phyloP scores from a whole-genome alignment of 345 rosid genomes.

The Eucalyptus leucophloia region DNA sequence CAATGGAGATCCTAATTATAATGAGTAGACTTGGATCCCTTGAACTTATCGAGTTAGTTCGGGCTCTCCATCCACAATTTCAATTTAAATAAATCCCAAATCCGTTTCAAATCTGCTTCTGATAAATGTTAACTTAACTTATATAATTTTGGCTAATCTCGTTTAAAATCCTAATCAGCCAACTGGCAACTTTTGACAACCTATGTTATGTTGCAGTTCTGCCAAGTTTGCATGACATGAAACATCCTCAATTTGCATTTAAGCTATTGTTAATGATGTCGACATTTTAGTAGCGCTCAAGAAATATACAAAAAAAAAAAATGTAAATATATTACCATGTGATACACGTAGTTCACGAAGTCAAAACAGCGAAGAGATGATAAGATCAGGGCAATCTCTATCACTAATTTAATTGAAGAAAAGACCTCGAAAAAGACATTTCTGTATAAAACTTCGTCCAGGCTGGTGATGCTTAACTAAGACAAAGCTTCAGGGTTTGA shows the following conservation, averaged over 20 bases:
- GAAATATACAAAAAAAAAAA: neutral
- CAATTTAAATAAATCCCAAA: neutral
- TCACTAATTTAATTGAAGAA: neutral
- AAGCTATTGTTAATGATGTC: neutral
- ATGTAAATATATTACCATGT: neutral
- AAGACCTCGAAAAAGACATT: neutral
- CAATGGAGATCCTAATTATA: neutral
- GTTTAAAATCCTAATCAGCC: neutral
- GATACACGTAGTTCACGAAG: neutral
- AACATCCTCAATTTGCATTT: neutral
- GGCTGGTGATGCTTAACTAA: neutral
- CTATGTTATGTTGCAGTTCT: neutral
- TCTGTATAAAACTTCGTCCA: neutral
- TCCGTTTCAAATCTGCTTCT: neutral
- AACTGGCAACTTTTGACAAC: neutral
- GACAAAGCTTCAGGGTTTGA: neutral
- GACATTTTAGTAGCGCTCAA: neutral
- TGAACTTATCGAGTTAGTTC: neutral
- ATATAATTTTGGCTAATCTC: neutral
- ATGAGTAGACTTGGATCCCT: neutral
- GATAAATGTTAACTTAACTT: neutral
- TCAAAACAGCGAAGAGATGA: neutral
- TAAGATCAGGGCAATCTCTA: neutral
- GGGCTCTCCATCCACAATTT: neutral
- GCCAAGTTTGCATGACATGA: neutral